These are phyloP conservation scores for Rhizoclosmatium globosum DNA, from an alignment of 192 early-diverging fungal genomes.

Conservation along the genomic window DNA sequence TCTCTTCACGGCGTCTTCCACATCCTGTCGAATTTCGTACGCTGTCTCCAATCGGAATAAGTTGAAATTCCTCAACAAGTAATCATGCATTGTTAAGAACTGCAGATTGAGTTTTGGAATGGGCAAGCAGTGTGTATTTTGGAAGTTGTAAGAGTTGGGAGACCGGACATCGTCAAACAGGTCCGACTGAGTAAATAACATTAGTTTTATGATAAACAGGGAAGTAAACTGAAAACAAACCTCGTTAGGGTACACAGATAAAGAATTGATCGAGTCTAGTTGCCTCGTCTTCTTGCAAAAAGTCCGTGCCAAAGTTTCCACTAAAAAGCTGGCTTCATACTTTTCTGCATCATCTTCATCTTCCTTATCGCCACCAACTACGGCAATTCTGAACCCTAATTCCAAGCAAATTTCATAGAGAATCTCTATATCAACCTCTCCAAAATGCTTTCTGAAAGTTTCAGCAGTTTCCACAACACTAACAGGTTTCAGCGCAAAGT, in stretches of 20 bases:
- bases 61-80: constrained; percentile 84
- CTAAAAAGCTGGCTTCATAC: constrained; percentile 56
- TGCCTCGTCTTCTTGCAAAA: constrained; percentile 72
- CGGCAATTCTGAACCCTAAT: constrained; percentile 69
- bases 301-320: constrained; percentile 61
- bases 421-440: constrained; percentile 48
- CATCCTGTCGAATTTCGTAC: constrained; percentile 84
- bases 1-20: constrained; percentile 87
- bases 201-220: constrained; percentile 16
- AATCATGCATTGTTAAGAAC: constrained; percentile 92
- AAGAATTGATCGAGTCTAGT: constrained; percentile 71
- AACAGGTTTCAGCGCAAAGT: constrained; percentile 78
- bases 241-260: constrained; percentile 84
- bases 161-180: constrained; percentile 76
- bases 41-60: constrained; percentile 85
- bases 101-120: constrained; percentile 94
- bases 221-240: constrained; percentile 20
- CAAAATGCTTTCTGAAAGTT: constrained; percentile 63
- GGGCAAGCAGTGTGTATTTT: constrained; percentile 73
- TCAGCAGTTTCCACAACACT: constrained; percentile 67
- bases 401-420: constrained; percentile 65
- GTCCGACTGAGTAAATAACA: constrained; percentile 51
- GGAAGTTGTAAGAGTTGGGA: constrained; percentile 46
- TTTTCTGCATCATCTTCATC: neutral
- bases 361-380: constrained; percentile 41